These are phyloP conservation scores for Aspergillus sclerotiicarbonarius DNA, from an alignment of 495 filamentous ascomycete genomes.

Conservation along the genomic window DNA sequence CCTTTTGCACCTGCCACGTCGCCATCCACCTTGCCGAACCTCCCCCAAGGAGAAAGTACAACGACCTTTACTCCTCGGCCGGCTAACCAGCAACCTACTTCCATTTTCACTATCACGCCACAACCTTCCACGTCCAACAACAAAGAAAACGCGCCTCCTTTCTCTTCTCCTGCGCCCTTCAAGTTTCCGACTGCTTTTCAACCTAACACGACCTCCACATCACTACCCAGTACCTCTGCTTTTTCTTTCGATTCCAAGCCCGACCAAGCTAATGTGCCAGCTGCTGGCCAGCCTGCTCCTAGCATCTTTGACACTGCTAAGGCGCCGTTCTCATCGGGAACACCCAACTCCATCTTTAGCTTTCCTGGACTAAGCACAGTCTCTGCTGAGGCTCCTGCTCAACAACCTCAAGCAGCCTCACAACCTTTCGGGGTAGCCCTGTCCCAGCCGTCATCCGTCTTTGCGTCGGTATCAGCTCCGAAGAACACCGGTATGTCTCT, in stretches of 20 bases:
- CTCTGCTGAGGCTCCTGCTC: not conserved
- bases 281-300: constrained; percentile 18
- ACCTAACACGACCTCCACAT: constrained; percentile 1
- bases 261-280: constrained; percentile 2
- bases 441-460: not conserved
- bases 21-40: not conserved
- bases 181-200: constrained; percentile 8
- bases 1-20: constrained; percentile 21
- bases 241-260: constrained; percentile 2
- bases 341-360: constrained; percentile 10
- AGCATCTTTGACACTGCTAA: constrained; percentile 19
- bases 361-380: not conserved
- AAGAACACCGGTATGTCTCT: not conserved
- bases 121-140: not conserved
- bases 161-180: constrained; percentile 2
- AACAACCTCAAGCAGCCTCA: not conserved
- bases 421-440: not conserved
- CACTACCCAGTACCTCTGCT: constrained; percentile 12
- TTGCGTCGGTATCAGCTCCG: not conserved
- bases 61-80: not conserved
- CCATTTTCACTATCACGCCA: not conserved
- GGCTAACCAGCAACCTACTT: constrained; percentile 4
- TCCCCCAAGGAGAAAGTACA: not conserved
- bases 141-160: not conserved
- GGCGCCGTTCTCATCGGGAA: constrained; percentile 3